phyloP scores from a whole-genome alignment of 2,329 filamentous ascomycete genomes.

The Penicillium sp. region DNA sequence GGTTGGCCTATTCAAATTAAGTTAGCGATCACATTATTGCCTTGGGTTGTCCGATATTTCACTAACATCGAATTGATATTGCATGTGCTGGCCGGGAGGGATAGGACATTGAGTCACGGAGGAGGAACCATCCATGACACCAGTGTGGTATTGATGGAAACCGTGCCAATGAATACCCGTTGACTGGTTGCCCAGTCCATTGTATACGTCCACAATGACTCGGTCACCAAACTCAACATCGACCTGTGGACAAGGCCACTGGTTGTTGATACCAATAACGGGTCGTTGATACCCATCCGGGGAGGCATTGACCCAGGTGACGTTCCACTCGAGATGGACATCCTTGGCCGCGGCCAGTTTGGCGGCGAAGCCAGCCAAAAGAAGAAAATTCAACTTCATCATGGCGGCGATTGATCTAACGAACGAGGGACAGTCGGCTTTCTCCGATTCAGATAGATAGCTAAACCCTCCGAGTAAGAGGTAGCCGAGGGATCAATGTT shows the following conservation, averaged over 20 bases:
- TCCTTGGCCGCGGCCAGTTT: conserved; percentile 29
- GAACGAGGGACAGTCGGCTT: conserved; percentile 23
- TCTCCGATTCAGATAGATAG: conserved; percentile 17
- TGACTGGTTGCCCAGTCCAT: conserved; percentile 43
- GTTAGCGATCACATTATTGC: neutral
- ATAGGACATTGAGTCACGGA: conserved; percentile 71
- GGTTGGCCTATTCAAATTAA: conserved; percentile 51
- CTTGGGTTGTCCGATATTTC: neutral
- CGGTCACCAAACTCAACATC: conserved; percentile 44
- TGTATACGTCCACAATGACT: conserved; percentile 46
- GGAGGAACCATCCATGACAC: conserved; percentile 71
- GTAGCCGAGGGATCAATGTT: conserved; percentile 15
- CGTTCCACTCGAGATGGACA: conserved; percentile 56
- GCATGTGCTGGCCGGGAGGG: conserved; percentile 65
- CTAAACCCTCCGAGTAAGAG: conserved; percentile 20
- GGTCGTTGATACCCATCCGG: conserved; percentile 70
- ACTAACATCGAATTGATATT: conserved; percentile 65
- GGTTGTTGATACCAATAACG: conserved; percentile 74
- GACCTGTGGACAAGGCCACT: conserved; percentile 71
- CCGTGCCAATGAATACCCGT: conserved; percentile 66
- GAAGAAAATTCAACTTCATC: conserved; percentile 24
- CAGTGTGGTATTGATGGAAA: conserved; percentile 68
- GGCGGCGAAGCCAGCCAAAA: conserved; percentile 24
- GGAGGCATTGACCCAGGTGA: conserved; percentile 72
- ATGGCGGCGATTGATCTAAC: conserved; percentile 19